phyloP scores from a whole-genome alignment of 164 flowering plant species.

The Umbellularia californica region DNA sequence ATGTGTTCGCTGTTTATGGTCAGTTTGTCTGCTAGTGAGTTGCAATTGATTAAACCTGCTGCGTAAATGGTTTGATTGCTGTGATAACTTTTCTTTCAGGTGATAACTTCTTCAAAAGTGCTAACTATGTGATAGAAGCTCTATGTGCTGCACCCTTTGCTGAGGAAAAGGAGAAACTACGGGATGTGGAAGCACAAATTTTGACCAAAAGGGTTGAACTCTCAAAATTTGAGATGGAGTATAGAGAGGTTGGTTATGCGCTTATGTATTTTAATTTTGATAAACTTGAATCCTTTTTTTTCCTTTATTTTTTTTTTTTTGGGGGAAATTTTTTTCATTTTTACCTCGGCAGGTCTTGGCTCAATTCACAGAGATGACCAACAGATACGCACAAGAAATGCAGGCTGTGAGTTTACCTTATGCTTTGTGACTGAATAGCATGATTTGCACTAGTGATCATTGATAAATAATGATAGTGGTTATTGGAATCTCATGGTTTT shows the following conservation, averaged over 20 bases:
- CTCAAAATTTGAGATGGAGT: slow-evolving; percentile 85
- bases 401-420: slow-evolving; percentile 52
- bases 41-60: background rate
- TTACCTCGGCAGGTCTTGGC: slow-evolving; percentile 60
- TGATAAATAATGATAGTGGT: background rate
- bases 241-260: slow-evolving; percentile 60
- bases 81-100: slow-evolving; percentile 38
- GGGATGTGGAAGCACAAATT: slow-evolving; percentile 79
- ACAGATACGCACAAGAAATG: slow-evolving; percentile 92
- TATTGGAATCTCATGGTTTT: background rate
- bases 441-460: background rate
- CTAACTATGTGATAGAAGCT: slow-evolving; percentile 79
- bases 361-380: slow-evolving; percentile 96
- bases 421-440: background rate
- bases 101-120: slow-evolving; percentile 94
- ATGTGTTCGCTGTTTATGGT: slow-evolving; percentile 98
- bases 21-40: slow-evolving; percentile 17
- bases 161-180: slow-evolving; percentile 72
- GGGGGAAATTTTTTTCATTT: background rate
- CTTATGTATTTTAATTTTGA: background rate
- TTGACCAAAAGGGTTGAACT: slow-evolving; percentile 79
- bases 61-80: background rate
- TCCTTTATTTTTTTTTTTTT: background rate
- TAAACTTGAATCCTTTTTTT: background rate
- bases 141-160: slow-evolving; percentile 69